Evolutionary conservation across 2,329 filamentous ascomycete species (phyloP), one percentile per base, ranked within the genome.

Genomic region (Xylaria sp.): DNA sequence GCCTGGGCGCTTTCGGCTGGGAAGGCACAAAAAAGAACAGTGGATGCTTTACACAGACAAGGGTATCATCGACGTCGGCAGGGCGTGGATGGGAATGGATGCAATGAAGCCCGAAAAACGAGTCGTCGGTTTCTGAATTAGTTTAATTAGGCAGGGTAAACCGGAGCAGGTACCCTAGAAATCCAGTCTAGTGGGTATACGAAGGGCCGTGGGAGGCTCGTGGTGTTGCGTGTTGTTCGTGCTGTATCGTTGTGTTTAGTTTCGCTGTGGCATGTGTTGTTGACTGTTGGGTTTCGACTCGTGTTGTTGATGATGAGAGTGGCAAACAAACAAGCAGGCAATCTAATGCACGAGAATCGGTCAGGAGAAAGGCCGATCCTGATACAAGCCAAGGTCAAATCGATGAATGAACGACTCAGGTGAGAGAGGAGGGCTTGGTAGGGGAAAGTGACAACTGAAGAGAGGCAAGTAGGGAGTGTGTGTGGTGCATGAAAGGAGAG

Each of bases 401-500:
- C 19, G 42, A 48, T 65, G 68, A 69, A 54, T 65, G 68, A 69
- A 54, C 64, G 68, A 69, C 68, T 69, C 61, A 61, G 61, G 68
- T 69, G 68, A 64, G 61, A 39, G 66, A 60, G 56, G 51, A 21
- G 34, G 27, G 34, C 54, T 64, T 58, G 64, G 51, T 42, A 60
- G 51, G 53, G 53, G 30, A 54, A 39, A 51, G 36, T 45, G 30
- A 32, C 17, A 8, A 66, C 45, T 32, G 19, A 32, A 57, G 27
- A 42, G 65, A 39, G n/a, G 54, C 42, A 57, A 39, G 50, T 39
- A 50, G 21, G 39, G n/a, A 19, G 36, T 19, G 32, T 34, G 6
- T 39, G 45, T 45, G 47, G 39, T 53, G 34, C n/a, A 24, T 24
- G 27, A 57, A 61, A 62, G 61, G 51, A 63, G 61, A 63, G 61